Conservation (phyloP, 768 basidiomycete species). For the Termitomyces sp. region DNA sequence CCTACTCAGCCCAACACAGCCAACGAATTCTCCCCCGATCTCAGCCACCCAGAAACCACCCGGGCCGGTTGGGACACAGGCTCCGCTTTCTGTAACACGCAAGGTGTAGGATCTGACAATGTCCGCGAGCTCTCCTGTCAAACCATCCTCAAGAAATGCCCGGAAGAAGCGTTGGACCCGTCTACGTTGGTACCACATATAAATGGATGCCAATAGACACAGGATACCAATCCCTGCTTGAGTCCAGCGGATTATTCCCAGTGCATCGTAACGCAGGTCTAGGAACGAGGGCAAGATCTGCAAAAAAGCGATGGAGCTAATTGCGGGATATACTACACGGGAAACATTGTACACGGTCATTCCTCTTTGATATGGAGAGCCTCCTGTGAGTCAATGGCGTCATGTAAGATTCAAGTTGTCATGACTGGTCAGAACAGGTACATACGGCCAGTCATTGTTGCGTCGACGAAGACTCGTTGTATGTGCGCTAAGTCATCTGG, state of each 20-base stretch:
- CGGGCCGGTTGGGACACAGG: conserved; percentile 3
- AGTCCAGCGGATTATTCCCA: neutral
- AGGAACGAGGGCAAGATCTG: neutral
- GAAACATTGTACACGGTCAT: neutral
- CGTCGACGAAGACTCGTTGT: conserved; percentile 5
- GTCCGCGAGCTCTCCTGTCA: conserved; percentile 10
- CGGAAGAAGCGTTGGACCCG: conserved; percentile 1
- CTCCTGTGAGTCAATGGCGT: neutral
- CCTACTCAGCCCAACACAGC: conserved; percentile 16
- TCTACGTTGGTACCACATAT: conserved; percentile 3
- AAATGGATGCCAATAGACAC: neutral
- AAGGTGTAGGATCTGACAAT: conserved; percentile 6
- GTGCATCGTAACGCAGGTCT: neutral
- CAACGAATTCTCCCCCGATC: conserved; percentile 6
- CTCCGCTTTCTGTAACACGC: neutral
- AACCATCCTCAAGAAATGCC: conserved; percentile 1
- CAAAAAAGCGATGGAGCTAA: neutral
- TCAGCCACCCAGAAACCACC: conserved; percentile 16
- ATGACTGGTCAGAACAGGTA: neutral
- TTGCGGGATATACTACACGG: neutral
- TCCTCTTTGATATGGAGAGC: conserved; percentile 8
- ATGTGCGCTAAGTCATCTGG: conserved; percentile 10
- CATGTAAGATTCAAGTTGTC: neutral
- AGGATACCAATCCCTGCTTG: neutral
- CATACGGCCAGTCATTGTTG: conserved; percentile 12